Percentiles rank a stretch among this genome's conserved stretches.
Conservation (phyloP, 2,329 filamentous ascomycete genomes). For the Fusarium neocosmosporiellum region DNA sequence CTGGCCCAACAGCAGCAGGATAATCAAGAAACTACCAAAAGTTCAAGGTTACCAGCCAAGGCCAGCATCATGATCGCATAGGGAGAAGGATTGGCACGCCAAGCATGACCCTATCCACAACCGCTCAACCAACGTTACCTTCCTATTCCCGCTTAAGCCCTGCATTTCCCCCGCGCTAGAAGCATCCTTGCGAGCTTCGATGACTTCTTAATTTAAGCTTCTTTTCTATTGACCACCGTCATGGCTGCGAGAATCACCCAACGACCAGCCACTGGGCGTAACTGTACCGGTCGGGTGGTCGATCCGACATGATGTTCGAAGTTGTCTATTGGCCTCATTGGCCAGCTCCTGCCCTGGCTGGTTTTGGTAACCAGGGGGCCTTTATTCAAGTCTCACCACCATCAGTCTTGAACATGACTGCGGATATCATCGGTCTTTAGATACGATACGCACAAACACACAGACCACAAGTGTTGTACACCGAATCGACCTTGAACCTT, state of each 20-base stretch:
- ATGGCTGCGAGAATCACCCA: neutral
- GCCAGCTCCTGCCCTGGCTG: too few relatives aligned
- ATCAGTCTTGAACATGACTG: neutral
- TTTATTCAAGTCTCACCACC: neutral
- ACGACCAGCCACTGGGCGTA: neutral
- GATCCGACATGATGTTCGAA: neutral
- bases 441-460: neutral
- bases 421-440: constrained; percentile 6
- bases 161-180: constrained; percentile 11
- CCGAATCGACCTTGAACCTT: neutral
- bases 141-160: constrained; percentile 34
- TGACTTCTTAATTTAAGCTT: constrained; percentile 38
- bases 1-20: neutral
- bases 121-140: constrained; percentile 27
- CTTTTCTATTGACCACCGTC: constrained; percentile 13
- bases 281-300: neutral
- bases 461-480: neutral
- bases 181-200: constrained; percentile 14
- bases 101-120: constrained; percentile 5
- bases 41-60: neutral
- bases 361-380: neutral
- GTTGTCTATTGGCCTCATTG: neutral
- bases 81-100: constrained; percentile 11
- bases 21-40: neutral
- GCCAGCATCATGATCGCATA: neutral